These are phyloP conservation scores for Fusarium poae DNA, from an alignment of 2,329 filamentous ascomycete genomes.

Conservation along the genomic window DNA sequence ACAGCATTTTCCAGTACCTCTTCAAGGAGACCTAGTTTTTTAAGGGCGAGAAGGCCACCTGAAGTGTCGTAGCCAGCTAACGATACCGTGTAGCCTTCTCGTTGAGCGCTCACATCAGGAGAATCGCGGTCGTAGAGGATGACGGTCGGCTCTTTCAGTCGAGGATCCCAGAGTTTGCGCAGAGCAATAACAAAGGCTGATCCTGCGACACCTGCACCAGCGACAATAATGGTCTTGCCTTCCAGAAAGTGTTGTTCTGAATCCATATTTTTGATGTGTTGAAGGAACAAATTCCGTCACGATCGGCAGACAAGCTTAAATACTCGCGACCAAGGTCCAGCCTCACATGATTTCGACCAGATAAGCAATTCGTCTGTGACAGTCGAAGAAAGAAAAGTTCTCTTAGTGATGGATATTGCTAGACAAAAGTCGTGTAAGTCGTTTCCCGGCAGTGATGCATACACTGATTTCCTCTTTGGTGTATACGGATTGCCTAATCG, in stretches of 20 bases:
- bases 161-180: slow-evolving; percentile 55
- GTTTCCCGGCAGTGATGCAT: slow-evolving; percentile 32
- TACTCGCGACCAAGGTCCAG: background rate
- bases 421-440: slow-evolving; percentile 4
- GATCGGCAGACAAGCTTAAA: background rate
- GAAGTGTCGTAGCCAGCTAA: slow-evolving; percentile 53
- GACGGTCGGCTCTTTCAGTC: slow-evolving; percentile 51
- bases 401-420: background rate
- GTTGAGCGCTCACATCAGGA: slow-evolving; percentile 46
- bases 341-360: background rate
- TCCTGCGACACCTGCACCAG: slow-evolving; percentile 60
- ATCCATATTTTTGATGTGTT: slow-evolving; percentile 20
- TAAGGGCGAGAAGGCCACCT: slow-evolving; percentile 55
- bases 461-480: slow-evolving; percentile 46
- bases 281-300: background rate
- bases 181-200: slow-evolving; percentile 58
- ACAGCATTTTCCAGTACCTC: slow-evolving; percentile 50
- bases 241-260: slow-evolving; percentile 50
- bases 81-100: slow-evolving; percentile 58
- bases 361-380: slow-evolving; percentile 2
- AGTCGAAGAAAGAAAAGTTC: background rate
- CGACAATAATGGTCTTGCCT: slow-evolving; percentile 59
- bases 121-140: slow-evolving; percentile 59
- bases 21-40: slow-evolving; percentile 57
- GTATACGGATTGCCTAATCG: slow-evolving; percentile 44